Percentiles rank a stretch among this genome's conserved stretches.
phyloP scores from a whole-genome alignment of 257 asterid species.

The Penstemon davidsonii region DNA sequence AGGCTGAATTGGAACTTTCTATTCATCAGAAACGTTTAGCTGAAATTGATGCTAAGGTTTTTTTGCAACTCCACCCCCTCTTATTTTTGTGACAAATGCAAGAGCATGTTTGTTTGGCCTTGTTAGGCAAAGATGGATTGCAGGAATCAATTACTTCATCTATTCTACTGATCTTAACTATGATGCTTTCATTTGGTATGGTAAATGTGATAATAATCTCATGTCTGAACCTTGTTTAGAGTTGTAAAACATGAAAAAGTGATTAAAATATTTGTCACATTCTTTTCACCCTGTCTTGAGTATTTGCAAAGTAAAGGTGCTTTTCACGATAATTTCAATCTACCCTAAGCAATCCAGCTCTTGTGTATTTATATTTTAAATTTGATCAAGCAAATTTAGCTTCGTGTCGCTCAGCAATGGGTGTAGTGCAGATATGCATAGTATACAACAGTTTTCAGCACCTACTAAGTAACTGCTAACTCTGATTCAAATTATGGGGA shows the following conservation, averaged over 20 bases:
- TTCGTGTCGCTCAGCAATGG: not conserved
- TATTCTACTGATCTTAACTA: not conserved
- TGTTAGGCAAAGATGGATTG: not conserved
- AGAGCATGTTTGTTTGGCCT: not conserved
- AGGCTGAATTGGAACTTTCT: constrained; percentile 66
- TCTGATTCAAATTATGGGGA: constrained; percentile 7
- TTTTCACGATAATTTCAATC: constrained; percentile 11
- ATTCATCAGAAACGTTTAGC: constrained; percentile 62
- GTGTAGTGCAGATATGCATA: not conserved
- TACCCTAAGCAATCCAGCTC: constrained; percentile 5
- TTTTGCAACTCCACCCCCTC: constrained; percentile 12
- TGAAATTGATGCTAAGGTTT: constrained; percentile 80
- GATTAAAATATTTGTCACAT: not conserved
- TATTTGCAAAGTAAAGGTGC: constrained; percentile 3
- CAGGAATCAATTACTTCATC: not conserved
- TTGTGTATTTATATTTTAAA: not conserved
- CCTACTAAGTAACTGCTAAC: not conserved
- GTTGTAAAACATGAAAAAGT: constrained; percentile 1
- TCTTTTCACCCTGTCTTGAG: constrained; percentile 1
- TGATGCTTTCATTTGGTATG: not conserved
- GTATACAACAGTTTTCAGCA: not conserved
- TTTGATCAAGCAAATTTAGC: constrained; percentile 3
- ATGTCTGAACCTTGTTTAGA: constrained; percentile 11
- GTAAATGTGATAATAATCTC: constrained; percentile 14
- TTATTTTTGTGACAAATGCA: constrained; percentile 7